Base-by-base conservation (phyloP, 345 rosid genomes). In the Sonneratia caseolaris region DNA sequence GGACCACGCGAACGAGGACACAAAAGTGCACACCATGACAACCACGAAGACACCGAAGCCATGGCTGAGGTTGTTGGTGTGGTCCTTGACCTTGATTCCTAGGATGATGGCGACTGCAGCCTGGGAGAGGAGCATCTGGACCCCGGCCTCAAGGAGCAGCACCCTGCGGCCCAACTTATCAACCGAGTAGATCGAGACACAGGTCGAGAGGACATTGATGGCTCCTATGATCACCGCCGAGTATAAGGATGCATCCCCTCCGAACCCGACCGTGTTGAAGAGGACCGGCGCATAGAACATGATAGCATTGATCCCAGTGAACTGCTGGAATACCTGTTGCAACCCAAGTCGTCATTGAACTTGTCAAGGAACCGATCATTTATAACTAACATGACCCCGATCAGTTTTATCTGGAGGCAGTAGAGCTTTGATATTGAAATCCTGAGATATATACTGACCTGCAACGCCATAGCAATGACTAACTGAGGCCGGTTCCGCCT, bases 231-330 rank as follows among this genome's bases (percentile, higher is more conserved):
- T 87, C 13, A 92, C 99, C 3, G 99, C 88, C 0, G 99, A 95
- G 87, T 90, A 95, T 45, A 95, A 96, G 22, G 99, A 37, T 13
- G 98, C 97, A 43, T 84, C 92, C 38, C 19, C 81, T 1, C 91
- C 93, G 55, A 92, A 92, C 1, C 99, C 99, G 66, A 95, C 69
- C 1, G 99, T 95, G 75, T 80, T 40, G 79, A 95, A 95, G 6
- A 95, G 82, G 19, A 95, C 98, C 1, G 97, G 99, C 3, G 99
- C 99, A 47, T 95, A 95, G 78, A 95, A 95, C 99, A 95, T 92
- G 62, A 95, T 95, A 21, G 99, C 97, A 47, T 92, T 95, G 82
- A 95, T 95, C 45, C 99, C 99, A 0, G 98, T 95, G 82, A 77
- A 84, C 78, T 95, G 99, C 72, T 95, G 99, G 83, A 95, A 95